Percentiles rank a stretch among this genome's conserved stretches.
These are phyloP conservation scores for Fonsecaea nubica DNA, from an alignment of 2,329 filamentous ascomycete genomes.

Conservation along the genomic window DNA sequence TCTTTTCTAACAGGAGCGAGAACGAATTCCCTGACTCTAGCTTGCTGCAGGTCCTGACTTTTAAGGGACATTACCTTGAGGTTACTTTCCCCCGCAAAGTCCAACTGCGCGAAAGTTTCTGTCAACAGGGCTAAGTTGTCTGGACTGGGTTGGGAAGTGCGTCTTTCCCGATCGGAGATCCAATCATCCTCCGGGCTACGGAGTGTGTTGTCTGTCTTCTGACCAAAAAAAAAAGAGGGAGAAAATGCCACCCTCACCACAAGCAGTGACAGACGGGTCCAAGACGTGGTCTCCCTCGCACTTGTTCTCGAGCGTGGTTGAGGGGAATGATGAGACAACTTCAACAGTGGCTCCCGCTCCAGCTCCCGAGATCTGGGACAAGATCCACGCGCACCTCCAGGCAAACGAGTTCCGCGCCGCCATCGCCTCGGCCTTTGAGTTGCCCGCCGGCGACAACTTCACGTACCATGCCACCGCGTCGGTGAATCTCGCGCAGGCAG, in stretches of 20 bases:
- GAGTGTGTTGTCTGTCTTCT: too few species aligned
- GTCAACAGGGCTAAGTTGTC: too few species aligned
- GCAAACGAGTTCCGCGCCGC: constrained; percentile 55
- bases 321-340: constrained; percentile 4
- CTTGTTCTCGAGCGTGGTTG: constrained; percentile 46
- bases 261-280: constrained; percentile 47
- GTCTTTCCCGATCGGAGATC: too few species aligned
- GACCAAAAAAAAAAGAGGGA: neutral
- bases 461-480: constrained; percentile 59
- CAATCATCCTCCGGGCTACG: too few species aligned
- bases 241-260: constrained; percentile 23
- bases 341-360: constrained; percentile 42
- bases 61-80: too few species aligned
- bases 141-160: too few species aligned
- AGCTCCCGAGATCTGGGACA: constrained; percentile 43
- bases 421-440: constrained; percentile 56
- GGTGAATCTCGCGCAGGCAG: constrained; percentile 58
- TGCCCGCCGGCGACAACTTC: constrained; percentile 55
- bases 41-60: too few species aligned
- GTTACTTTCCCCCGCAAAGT: too few species aligned
- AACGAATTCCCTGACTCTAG: too few species aligned
- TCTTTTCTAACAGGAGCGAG: too few species aligned
- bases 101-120: too few species aligned
- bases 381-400: constrained; percentile 45
- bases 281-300: constrained; percentile 54